Conservation (phyloP, 495 filamentous ascomycete species). For the Penicillium coffeae region DNA sequence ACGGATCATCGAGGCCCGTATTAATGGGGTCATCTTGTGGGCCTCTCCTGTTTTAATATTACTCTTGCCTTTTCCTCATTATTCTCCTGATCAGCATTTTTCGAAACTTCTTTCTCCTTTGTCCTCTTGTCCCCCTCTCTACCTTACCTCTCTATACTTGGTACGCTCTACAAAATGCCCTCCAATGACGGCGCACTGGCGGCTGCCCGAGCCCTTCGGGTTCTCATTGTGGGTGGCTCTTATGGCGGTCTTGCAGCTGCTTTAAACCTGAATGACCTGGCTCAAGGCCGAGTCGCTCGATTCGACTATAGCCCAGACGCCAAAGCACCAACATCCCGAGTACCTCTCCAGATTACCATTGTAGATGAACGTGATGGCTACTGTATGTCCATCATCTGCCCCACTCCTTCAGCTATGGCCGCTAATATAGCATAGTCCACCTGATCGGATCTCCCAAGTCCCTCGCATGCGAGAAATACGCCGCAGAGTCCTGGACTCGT, state of each 20-base stretch:
- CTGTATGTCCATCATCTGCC: constrained; percentile 40
- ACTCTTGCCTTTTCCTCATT: not conserved
- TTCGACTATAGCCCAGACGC: constrained; percentile 29
- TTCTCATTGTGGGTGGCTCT: constrained; percentile 60
- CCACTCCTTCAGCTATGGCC: not conserved
- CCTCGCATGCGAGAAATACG: constrained; percentile 51
- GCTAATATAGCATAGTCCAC: constrained; percentile 37
- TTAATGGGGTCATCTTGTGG: not conserved
- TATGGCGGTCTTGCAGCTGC: constrained; percentile 61
- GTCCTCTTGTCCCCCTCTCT: too few species aligned
- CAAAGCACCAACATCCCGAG: constrained; percentile 26
- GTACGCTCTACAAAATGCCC: constrained; percentile 33
- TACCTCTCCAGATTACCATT: constrained; percentile 59
- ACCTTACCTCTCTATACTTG: not conserved
- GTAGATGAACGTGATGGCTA: constrained; percentile 70
- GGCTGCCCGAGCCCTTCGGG: constrained; percentile 26
- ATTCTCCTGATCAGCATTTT: not conserved
- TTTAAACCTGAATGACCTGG: constrained; percentile 58
- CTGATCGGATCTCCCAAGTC: constrained; percentile 62
- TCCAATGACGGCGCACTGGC: constrained; percentile 27
- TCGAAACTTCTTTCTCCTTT: not conserved
- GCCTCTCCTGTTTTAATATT: not conserved
- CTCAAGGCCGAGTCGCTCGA: constrained; percentile 38
- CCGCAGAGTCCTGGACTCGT: constrained; percentile 56
- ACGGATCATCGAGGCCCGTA: not conserved